Percentiles rank a stretch among this genome's conserved stretches.
Conservation (phyloP, 768 basidiomycete genomes). For the Leccinellum luteum region DNA sequence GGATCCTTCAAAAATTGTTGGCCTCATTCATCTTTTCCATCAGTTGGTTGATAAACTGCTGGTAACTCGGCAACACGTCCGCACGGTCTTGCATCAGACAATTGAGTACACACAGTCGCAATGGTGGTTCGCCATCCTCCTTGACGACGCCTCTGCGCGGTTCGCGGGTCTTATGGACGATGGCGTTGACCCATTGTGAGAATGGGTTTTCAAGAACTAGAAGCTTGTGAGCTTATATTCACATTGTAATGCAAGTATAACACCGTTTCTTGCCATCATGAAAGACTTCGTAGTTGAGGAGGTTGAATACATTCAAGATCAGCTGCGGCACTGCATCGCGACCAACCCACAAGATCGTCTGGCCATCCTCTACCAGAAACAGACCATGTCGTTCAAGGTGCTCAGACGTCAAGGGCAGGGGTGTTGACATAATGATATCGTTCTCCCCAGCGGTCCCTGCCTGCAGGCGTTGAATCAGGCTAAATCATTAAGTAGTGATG, state of each 20-base stretch:
- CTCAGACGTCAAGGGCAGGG: conserved; percentile 90
- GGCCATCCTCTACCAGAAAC: conserved; percentile 95
- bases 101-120: conserved; percentile 97
- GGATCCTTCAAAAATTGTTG: conserved; percentile 34
- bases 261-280: conserved; percentile 87
- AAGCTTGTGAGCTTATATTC: conserved; percentile 47
- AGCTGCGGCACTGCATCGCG: conserved; percentile 97
- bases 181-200: conserved; percentile 92
- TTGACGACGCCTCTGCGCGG: too few species aligned
- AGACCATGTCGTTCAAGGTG: conserved; percentile 92
- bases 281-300: conserved; percentile 83
- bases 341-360: conserved; percentile 97
- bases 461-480: conserved; percentile 39
- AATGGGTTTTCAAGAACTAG: conserved; percentile 89
- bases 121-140: too few species aligned
- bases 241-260: background rate
- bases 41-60: conserved; percentile 86
- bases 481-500: background rate
- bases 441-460: conserved; percentile 89
- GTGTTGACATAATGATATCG: conserved; percentile 84
- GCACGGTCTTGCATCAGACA: conserved; percentile 93
- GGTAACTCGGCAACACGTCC: conserved; percentile 93
- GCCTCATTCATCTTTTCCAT: conserved; percentile 71
- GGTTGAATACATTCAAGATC: conserved; percentile 91
- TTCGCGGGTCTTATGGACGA: too few species aligned